Evolutionary conservation across 495 filamentous ascomycete species (phyloP).

Genomic region (Hypoxylon crocopeplum): DNA sequence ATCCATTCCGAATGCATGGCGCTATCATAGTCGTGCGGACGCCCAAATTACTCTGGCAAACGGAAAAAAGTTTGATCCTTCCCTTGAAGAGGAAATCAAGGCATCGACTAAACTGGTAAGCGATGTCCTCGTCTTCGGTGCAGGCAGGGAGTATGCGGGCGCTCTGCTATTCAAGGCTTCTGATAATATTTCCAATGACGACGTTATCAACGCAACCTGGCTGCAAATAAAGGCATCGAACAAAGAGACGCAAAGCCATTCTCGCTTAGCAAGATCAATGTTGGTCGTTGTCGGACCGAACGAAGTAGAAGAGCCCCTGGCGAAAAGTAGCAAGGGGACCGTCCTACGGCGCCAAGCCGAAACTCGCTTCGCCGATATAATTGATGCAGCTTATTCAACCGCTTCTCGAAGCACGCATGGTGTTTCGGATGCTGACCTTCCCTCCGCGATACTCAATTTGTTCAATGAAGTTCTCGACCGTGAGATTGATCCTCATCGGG

Average conservation of each 20-base stretch:
- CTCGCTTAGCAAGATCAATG: slow-evolving; percentile 52
- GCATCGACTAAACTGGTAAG: slow-evolving; percentile 39
- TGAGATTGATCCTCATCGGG: slow-evolving; percentile 21
- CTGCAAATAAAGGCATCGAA: slow-evolving; percentile 50
- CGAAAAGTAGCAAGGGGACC: slow-evolving; percentile 64
- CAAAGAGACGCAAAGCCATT: slow-evolving; percentile 47
- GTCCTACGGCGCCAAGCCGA: slow-evolving; percentile 53
- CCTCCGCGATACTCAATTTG: slow-evolving; percentile 29
- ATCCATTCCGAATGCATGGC: slow-evolving; percentile 58
- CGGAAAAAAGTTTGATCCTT: slow-evolving; percentile 73
- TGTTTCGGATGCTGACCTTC: slow-evolving; percentile 41
- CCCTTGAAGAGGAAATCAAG: slow-evolving; percentile 59
- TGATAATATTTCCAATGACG: background rate
- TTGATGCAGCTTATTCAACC: slow-evolving; percentile 48
- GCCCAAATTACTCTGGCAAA: slow-evolving; percentile 68
- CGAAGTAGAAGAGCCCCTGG: slow-evolving; percentile 33
- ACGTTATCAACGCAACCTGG: slow-evolving; percentile 41
- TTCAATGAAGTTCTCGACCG: slow-evolving; percentile 42
- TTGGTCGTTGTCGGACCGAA: slow-evolving; percentile 46
- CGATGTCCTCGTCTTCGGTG: slow-evolving; percentile 59
- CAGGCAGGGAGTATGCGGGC: slow-evolving; percentile 51
- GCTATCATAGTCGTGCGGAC: slow-evolving; percentile 65
- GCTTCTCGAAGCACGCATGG: background rate
- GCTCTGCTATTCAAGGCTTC: slow-evolving; percentile 48
- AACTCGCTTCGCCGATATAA: slow-evolving; percentile 46